These are phyloP conservation scores for Paraconiothyrium sp. DNA, from an alignment of 2,329 filamentous ascomycete genomes.

Conservation along the genomic window DNA sequence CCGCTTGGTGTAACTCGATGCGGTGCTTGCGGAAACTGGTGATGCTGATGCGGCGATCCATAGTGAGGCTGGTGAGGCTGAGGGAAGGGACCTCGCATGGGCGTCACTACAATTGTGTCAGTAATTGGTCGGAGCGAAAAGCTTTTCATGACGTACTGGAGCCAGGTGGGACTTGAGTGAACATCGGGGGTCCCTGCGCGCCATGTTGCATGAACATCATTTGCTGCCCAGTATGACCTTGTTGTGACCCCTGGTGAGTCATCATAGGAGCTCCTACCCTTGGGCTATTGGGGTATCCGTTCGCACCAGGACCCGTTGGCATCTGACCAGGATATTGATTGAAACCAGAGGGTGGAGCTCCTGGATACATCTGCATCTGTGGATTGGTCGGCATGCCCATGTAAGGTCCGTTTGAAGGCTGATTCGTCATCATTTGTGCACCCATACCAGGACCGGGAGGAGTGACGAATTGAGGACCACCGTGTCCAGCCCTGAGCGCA, in stretches of 20 bases:
- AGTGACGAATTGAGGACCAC: slow-evolving; percentile 76
- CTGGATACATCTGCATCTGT: slow-evolving; percentile 85
- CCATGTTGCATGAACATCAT: slow-evolving; percentile 79
- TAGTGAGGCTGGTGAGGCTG: slow-evolving; percentile 53
- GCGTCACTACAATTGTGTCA: slow-evolving; percentile 45
- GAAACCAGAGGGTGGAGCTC: slow-evolving; percentile 72
- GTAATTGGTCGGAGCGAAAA: background rate
- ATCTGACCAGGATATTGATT: slow-evolving; percentile 64
- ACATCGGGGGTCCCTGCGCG: slow-evolving; percentile 79
- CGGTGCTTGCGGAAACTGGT: slow-evolving; percentile 49
- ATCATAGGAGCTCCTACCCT: slow-evolving; percentile 85
- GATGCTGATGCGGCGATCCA: slow-evolving; percentile 52
- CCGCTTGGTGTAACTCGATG: slow-evolving; percentile 53
- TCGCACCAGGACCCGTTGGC: slow-evolving; percentile 68
- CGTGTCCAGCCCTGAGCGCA: slow-evolving; percentile 75
- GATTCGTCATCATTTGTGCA: slow-evolving; percentile 81
- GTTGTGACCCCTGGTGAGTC: slow-evolving; percentile 93
- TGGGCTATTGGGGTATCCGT: slow-evolving; percentile 84
- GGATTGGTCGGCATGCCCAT: slow-evolving; percentile 74
- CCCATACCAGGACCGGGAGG: slow-evolving; percentile 77
- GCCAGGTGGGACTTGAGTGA: slow-evolving; percentile 73
- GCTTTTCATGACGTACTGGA: slow-evolving; percentile 70
- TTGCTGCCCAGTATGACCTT: slow-evolving; percentile 76
- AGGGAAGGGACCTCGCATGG: slow-evolving; percentile 50
- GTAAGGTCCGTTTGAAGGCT: slow-evolving; percentile 72